These are phyloP conservation scores for Echeveria elegans DNA, from an alignment of 164 flowering plant species.

Conservation along the genomic window DNA sequence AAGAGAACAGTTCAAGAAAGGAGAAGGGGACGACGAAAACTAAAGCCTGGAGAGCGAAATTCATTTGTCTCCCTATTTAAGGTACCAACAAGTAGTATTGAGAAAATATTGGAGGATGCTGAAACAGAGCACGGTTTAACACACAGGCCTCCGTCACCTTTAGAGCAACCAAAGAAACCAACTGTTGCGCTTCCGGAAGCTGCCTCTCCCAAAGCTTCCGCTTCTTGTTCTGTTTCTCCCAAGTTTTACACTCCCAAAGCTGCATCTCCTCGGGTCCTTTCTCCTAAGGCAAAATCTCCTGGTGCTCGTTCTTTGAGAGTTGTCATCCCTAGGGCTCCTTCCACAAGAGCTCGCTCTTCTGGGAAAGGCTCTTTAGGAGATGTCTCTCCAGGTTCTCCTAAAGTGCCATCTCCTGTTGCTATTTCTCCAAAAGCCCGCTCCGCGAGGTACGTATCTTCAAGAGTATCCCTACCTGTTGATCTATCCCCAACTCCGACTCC, in stretches of 20 bases:
- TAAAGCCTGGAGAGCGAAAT: neutral
- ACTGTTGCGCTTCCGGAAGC: neutral
- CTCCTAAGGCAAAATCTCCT: neutral
- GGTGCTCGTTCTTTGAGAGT: neutral
- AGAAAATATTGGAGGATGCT: neutral
- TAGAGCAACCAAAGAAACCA: neutral
- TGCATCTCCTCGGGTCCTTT: neutral
- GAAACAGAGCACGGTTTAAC: neutral
- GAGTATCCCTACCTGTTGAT: neutral
- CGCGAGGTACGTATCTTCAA: neutral
- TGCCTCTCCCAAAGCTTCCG: neutral
- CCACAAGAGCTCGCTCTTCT: neutral
- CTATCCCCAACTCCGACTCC: neutral
- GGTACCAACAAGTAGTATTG: neutral
- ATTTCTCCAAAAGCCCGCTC: neutral
- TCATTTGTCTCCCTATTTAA: neutral
- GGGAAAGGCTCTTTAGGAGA: neutral
- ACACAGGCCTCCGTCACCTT: neutral
- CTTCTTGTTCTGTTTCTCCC: neutral
- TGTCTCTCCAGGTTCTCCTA: neutral
- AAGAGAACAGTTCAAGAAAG: neutral
- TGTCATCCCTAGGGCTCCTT: neutral
- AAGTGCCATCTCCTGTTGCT: neutral
- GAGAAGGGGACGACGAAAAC: neutral
- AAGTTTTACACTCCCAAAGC: neutral